Evolutionary conservation across 805 yeast genomes (phyloP).

Genomic region (Cyberlindnera americana): DNA sequence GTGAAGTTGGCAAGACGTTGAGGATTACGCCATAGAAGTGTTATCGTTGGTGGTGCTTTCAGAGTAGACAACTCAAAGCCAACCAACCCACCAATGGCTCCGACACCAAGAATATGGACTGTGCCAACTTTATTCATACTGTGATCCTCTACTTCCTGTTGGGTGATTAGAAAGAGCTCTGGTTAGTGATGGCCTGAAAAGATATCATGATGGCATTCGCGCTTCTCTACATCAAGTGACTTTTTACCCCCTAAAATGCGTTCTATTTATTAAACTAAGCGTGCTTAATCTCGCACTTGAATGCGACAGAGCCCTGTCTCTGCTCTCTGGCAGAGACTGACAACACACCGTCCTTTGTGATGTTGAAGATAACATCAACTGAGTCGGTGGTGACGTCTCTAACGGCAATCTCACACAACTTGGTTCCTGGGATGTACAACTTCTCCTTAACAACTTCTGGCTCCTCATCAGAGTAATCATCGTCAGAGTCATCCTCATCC

Average conservation of each 20-base stretch:
- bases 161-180: too few species aligned
- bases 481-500: slow-evolving; percentile 50
- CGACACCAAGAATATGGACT: slow-evolving; percentile 26
- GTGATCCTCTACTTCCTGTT: neutral
- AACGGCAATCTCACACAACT: slow-evolving; percentile 74
- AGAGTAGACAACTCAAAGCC: slow-evolving; percentile 24
- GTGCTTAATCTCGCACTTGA: slow-evolving; percentile 46
- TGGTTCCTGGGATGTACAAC: slow-evolving; percentile 65
- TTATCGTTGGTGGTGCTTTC: slow-evolving; percentile 17
- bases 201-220: too few species aligned
- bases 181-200: too few species aligned
- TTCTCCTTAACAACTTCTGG: slow-evolving; percentile 82
- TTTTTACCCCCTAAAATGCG: too few species aligned
- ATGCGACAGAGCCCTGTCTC: slow-evolving; percentile 53
- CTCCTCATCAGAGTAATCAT: slow-evolving; percentile 70
- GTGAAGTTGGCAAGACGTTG: slow-evolving; percentile 19
- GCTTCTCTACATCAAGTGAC: too few species aligned
- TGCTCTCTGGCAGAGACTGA: slow-evolving; percentile 61
- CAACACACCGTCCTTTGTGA: slow-evolving; percentile 58
- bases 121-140: slow-evolving; percentile 7
- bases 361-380: slow-evolving; percentile 56
- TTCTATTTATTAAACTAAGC: too few species aligned
- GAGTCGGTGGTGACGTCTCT: slow-evolving; percentile 64
- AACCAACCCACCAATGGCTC: slow-evolving; percentile 29
- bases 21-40: slow-evolving; percentile 23